Conservation (phyloP, 176 grass and related monocot species). For the Puccinellia tenuiflora region DNA sequence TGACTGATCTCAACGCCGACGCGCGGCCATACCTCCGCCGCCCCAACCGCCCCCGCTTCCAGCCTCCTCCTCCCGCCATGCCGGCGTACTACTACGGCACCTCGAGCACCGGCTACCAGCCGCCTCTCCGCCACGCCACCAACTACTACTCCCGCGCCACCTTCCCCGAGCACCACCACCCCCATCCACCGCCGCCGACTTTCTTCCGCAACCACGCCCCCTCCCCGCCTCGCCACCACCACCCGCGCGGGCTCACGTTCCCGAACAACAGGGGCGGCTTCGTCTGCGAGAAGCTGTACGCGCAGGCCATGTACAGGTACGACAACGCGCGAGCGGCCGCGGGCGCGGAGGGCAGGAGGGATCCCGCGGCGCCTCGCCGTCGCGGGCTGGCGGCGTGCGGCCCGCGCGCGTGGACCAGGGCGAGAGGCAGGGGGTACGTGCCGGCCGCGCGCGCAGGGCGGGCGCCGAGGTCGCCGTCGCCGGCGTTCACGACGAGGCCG, state of each 20-base stretch:
- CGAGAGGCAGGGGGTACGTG: background rate
- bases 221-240: background rate
- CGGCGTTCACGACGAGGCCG: slow-evolving; percentile 1
- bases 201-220: background rate
- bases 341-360: background rate
- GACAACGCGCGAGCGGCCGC: background rate
- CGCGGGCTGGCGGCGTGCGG: background rate
- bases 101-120: background rate
- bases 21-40: slow-evolving; percentile 30
- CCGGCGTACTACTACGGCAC: background rate
- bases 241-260: slow-evolving; percentile 11
- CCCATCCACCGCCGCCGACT: background rate
- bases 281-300: background rate
- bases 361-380: background rate
- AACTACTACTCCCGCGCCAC: background rate
- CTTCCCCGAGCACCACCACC: background rate
- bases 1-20: slow-evolving; percentile 37
- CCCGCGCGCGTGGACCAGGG: background rate
- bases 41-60: background rate
- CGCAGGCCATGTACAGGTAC: background rate
- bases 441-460: background rate
- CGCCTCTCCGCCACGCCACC: background rate
- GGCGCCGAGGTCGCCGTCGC: background rate
- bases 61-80: background rate
- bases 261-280: background rate